These are phyloP conservation scores for Sporobolomyces phaffii DNA, from an alignment of 768 basidiomycete genomes.

Conservation along the genomic window DNA sequence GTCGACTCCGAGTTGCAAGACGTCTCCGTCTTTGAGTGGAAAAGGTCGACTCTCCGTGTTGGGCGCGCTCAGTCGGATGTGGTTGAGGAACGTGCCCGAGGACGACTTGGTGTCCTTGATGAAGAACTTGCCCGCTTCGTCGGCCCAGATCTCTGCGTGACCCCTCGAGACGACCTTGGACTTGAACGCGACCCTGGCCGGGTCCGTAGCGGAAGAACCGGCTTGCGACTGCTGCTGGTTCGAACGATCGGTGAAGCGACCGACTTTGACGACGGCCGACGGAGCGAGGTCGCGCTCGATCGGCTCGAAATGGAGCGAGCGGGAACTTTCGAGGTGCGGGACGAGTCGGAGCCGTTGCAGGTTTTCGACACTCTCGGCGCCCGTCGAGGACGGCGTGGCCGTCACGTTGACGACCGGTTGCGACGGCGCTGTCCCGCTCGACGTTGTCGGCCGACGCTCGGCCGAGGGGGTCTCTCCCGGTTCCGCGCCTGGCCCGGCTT, in stretches of 20 bases:
- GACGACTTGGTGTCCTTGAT: constrained; percentile 84
- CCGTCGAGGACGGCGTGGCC: background rate
- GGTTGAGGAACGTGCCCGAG: constrained; percentile 92
- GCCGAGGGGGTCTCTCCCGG: no score
- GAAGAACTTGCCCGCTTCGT: constrained; percentile 57
- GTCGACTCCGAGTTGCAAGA: constrained; percentile 90
- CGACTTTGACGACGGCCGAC: constrained; percentile 73
- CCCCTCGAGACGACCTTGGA: constrained; percentile 89
- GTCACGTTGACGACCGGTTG: background rate
- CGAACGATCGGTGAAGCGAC: constrained; percentile 84
- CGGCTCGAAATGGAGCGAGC: constrained; percentile 85
- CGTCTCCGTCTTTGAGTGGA: constrained; percentile 83
- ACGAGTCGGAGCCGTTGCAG: constrained; percentile 90
- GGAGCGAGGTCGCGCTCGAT: constrained; percentile 76
- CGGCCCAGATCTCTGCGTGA: constrained; percentile 89
- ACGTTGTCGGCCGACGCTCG: background rate
- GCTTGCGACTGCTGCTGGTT: constrained; percentile 54
- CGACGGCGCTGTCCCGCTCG: background rate
- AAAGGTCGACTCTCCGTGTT: constrained; percentile 71
- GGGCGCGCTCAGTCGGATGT: constrained; percentile 77
- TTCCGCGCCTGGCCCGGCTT: no score
- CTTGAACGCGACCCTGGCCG: constrained; percentile 87
- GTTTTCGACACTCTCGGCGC: constrained; percentile 43
- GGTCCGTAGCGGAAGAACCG: constrained; percentile 59
- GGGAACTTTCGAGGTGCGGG: constrained; percentile 83